phyloP scores from a whole-genome alignment of 176 grass and related monocot species.

The Saccharum spontaneum region DNA sequence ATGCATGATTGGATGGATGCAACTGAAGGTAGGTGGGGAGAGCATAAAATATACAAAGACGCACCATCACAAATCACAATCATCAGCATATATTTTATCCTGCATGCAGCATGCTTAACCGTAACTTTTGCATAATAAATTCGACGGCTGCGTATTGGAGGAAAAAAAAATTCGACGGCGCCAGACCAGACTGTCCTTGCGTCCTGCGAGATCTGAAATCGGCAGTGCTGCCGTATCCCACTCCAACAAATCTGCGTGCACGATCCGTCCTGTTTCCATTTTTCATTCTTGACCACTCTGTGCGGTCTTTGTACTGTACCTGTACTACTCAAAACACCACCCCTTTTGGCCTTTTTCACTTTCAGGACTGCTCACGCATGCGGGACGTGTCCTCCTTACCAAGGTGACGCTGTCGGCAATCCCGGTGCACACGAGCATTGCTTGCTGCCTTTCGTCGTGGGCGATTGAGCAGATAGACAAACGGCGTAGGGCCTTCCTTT shows the following conservation, averaged over 20 bases:
- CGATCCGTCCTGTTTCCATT: neutral
- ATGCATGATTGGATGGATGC: conserved; percentile 26
- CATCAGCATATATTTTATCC: neutral
- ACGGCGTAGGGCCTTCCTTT: too few species aligned
- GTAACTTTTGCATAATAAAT: conserved; percentile 2
- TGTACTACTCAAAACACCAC: neutral
- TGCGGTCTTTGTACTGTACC: neutral
- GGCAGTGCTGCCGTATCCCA: conserved; percentile 4
- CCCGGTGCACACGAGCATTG: too few species aligned
- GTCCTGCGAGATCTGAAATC: conserved; percentile 2
- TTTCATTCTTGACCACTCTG: neutral
- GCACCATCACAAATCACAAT: neutral
- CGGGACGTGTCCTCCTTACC: too few species aligned
- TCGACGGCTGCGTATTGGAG: too few species aligned
- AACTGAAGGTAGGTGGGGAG: neutral
- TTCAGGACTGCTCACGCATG: neutral
- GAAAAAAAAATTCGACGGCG: neutral
- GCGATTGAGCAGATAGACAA: too few species aligned
- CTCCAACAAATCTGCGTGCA: conserved; percentile 15
- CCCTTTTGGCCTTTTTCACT: neutral
- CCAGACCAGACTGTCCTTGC: neutral
- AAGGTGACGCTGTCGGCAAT: too few species aligned
- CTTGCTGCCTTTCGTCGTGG: too few species aligned
- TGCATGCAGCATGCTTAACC: neutral
- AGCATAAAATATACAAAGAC: neutral